Evolutionary conservation across 305 asterid genomes (phyloP), one percentile per base, ranked within the genome.

Genomic region (Fraxinus baroniana): DNA sequence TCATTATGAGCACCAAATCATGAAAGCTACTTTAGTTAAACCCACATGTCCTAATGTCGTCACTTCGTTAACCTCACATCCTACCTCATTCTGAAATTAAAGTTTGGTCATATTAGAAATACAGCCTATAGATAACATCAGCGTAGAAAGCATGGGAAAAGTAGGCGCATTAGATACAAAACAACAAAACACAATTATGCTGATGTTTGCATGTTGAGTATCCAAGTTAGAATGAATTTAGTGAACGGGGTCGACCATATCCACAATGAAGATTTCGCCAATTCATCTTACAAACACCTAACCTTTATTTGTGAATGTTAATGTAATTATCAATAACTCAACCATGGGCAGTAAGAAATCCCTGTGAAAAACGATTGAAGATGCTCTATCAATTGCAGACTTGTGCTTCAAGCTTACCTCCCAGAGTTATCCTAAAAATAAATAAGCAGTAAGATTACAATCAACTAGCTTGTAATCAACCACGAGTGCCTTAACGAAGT

Each of bases 71-170:
- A 60, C 71, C 32, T 22, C 32, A 22, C 32, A 60, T 60, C 64
- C 64, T 52, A 15, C 64, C 68, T 18, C 70, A 2, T 20, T 60
- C 91, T 84, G 90, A 83, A 80, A 81, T 66, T 30, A 35, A 74
- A 30, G 35, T 46, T 36, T 20, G 39, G 7, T 17, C 84, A 62
- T 26, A 37, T 10, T 68, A 22, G 33, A 62, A 84, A 46, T 70
- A 73, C 30, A 81, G 66, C 36, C 44, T 35, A 41, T 33, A 66
- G 62, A 79, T 26, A 22, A 64, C 22, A 83, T n/a, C 64, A 76
- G 32, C 32, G 35, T 55, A 66, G 55, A 33, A 33, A 33, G 36
- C 6, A 33, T 13, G 52, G 62, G 76, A 1, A 66, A 66, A 32
- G 76, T 35, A 37, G 66, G 79, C 74, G 46, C 39, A 10, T 66